Base-by-base conservation (phyloP, 768 basidiomycete genomes). In the Pisolithus orientalis region DNA sequence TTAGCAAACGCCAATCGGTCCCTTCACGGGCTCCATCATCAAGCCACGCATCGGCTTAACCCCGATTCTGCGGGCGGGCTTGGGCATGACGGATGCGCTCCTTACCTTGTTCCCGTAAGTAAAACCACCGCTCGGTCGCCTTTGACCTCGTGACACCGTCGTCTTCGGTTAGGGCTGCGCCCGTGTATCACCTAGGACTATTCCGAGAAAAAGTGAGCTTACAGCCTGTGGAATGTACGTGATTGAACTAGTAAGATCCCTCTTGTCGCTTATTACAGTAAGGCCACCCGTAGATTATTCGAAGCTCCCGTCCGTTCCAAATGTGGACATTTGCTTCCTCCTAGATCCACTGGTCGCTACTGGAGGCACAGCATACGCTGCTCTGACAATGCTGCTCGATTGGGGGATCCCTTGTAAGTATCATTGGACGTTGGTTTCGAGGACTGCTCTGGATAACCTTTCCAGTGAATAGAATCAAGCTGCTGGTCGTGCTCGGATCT, bases 291-390 rank as follows among this genome's bases (percentile, higher is more conserved):
- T 28, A 94, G 92, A 95, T 66, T 91, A 93, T 69, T 94, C 91
- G 48, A 94, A 94, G 71, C 76, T 95, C 34, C 94, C 93, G 11
- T 71, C 82, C 37, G 71, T 73, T 8, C 82, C 86, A 4, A 82
- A 85, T 0, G 80, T 94, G 13, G 94, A 97, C 62, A 69, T 80
- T 39, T 84, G 93, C n/a, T 91, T 84, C 70, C 73, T 98, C 24
- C 75, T 97, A 29, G 95, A 98, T 59, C 95, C 95, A 16, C 71
- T 97, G 31, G 85, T 97, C 60, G 95, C 95, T 0, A 97, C 95
- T 3, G 95, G 94, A 48, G 90, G 92, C 10, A 97, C 95, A 4
- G 92, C 90, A 2, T 78, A 80, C 56, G 94, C 95, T 16, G 94
- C 94, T 8, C 66, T 97, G 51, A 62, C 78, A 47, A 97, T 96